Conservation (phyloP, 192 early-diverging fungal species). For the Helicostylum pulchrum region DNA sequence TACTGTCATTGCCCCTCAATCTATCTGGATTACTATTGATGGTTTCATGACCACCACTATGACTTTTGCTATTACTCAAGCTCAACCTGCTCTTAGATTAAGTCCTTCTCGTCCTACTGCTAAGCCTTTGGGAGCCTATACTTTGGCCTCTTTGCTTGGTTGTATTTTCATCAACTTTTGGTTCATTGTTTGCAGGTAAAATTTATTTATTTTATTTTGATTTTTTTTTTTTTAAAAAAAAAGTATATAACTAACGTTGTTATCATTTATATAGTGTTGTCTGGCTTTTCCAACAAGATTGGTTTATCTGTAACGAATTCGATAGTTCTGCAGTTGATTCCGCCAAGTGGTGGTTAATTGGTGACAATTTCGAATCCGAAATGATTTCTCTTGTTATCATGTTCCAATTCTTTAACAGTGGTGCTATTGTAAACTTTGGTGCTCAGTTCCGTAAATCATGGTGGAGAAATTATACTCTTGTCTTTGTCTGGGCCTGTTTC, state of each 20-base stretch:
- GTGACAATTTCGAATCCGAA: conserved; percentile 75
- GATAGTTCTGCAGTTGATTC: conserved; percentile 60
- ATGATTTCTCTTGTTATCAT: conserved; percentile 56
- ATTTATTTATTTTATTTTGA: conserved; percentile 2
- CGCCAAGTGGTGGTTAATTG: conserved; percentile 77
- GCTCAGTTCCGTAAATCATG: conserved; percentile 59
- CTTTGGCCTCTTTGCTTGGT: conserved; percentile 65
- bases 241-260: neutral
- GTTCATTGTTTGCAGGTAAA: conserved; percentile 51
- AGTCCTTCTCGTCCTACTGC: conserved; percentile 68
- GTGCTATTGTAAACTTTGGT: conserved; percentile 70
- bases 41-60: conserved; percentile 57
- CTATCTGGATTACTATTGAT: conserved; percentile 77
- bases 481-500: conserved; percentile 48
- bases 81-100: conserved; percentile 54
- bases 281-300: conserved; percentile 66
- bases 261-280: conserved; percentile 34
- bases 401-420: conserved; percentile 74
- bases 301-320: conserved; percentile 82
- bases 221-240: neutral
- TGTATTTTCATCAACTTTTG: conserved; percentile 68
- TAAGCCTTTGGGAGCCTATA: conserved; percentile 68
- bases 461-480: conserved; percentile 60
- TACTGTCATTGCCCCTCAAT: conserved; percentile 64
- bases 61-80: conserved; percentile 65